phyloP scores from a whole-genome alignment of 208 protist genomes.

The Leishmania aethiopica region DNA sequence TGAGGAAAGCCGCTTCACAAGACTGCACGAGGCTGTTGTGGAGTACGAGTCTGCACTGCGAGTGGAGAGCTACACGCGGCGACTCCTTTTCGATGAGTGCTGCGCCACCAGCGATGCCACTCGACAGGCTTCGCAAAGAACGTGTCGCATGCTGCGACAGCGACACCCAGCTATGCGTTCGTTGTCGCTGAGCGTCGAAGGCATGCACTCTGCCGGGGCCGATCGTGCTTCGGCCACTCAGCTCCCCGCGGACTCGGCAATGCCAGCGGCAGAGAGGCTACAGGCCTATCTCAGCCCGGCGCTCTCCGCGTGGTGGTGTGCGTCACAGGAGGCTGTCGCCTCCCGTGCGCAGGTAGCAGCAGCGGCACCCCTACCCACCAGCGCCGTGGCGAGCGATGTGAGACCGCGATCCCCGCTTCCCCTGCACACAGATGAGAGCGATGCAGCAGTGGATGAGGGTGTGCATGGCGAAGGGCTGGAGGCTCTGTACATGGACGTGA shows the following conservation, averaged over 20 bases:
- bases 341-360: neutral
- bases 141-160: conserved; percentile 23
- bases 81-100: conserved; percentile 31
- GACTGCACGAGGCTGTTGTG: conserved; percentile 19
- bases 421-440: neutral
- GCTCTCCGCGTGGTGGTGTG: conserved; percentile 18
- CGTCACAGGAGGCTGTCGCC: neutral
- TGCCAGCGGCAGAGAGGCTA: neutral
- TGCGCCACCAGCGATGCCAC: conserved; percentile 13
- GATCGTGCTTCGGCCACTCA: too few relatives aligned
- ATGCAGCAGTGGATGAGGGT: neutral
- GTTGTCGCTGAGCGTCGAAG: neutral
- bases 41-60: conserved; percentile 38
- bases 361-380: neutral
- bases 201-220: neutral
- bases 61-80: conserved; percentile 49
- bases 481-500: neutral
- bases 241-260: neutral
- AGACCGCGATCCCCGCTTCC: neutral
- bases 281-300: conserved; percentile 6
- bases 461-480: neutral
- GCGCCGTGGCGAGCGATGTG: neutral
- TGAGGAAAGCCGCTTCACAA: neutral
- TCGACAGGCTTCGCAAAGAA: conserved; percentile 15
- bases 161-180: conserved; percentile 32